Conservation (phyloP, 768 basidiomycete species). For the Podaxis sp. region DNA sequence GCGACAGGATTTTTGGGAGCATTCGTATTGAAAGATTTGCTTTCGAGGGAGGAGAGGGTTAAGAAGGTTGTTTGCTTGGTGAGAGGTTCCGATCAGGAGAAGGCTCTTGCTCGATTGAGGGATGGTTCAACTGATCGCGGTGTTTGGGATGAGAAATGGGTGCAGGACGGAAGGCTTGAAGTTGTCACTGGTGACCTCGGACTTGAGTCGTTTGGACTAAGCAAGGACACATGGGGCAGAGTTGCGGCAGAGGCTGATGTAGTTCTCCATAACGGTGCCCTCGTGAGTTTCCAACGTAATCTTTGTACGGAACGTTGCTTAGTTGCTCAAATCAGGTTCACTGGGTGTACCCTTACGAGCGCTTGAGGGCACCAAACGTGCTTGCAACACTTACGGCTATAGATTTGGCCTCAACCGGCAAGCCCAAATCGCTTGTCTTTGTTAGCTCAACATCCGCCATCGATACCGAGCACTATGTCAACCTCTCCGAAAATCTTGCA, state of each 20-base stretch:
- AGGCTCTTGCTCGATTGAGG: constrained; percentile 67
- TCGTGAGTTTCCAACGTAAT: constrained; percentile 52
- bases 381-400: constrained; percentile 83
- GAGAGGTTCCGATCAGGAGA: constrained; percentile 60
- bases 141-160: constrained; percentile 89
- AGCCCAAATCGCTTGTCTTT: constrained; percentile 81
- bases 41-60: constrained; percentile 53
- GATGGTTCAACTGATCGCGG: constrained; percentile 75
- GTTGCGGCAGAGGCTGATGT: constrained; percentile 75
- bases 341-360: constrained; percentile 98
- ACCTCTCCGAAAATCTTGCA: constrained; percentile 71
- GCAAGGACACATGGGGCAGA: constrained; percentile 58
- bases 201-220: constrained; percentile 71
- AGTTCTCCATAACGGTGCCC: constrained; percentile 93
- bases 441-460: constrained; percentile 96
- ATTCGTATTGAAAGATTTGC: constrained; percentile 81
- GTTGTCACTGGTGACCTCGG: constrained; percentile 85
- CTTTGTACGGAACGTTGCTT: neutral
- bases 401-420: constrained; percentile 69
- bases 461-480: constrained; percentile 88
- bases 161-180: constrained; percentile 61
- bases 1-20: constrained; percentile 97
- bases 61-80: constrained; percentile 92
- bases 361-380: constrained; percentile 90
- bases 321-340: constrained; percentile 62